phyloP scores from a whole-genome alignment of 306 rosid species.

The Neltuma alba region DNA sequence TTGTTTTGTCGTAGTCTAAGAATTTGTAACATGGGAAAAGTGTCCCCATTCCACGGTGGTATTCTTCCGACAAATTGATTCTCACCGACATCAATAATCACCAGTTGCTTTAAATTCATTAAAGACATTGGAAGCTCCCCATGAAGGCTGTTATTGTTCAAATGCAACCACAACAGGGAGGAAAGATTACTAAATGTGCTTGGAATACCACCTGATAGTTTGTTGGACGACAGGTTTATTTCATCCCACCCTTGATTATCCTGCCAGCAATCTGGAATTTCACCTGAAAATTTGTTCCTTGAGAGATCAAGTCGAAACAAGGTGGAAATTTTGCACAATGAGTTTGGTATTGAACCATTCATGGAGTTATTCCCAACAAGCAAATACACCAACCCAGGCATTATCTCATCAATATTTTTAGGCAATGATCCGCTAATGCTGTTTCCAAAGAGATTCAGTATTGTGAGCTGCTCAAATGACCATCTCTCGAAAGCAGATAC shows the following conservation, averaged over 20 bases:
- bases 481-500: neutral
- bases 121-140: neutral
- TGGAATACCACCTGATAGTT: neutral
- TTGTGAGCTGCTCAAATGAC: neutral
- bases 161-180: neutral
- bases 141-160: neutral
- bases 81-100: conserved; percentile 1
- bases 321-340: neutral
- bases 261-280: neutral
- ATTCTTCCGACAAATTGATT: neutral
- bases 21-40: neutral
- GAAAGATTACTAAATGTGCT: conserved; percentile 1
- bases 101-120: neutral
- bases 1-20: neutral
- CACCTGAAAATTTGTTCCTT: neutral
- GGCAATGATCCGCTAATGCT: neutral
- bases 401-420: neutral
- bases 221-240: conserved; percentile 11
- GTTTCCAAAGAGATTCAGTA: neutral
- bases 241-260: neutral
- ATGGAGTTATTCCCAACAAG: neutral
- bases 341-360: conserved; percentile 19
- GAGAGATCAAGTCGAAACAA: conserved; percentile 14
- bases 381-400: neutral
- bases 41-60: neutral